These are phyloP conservation scores for Spiromastix sp. DNA, from an alignment of 2,329 filamentous ascomycete species.

Conservation along the genomic window DNA sequence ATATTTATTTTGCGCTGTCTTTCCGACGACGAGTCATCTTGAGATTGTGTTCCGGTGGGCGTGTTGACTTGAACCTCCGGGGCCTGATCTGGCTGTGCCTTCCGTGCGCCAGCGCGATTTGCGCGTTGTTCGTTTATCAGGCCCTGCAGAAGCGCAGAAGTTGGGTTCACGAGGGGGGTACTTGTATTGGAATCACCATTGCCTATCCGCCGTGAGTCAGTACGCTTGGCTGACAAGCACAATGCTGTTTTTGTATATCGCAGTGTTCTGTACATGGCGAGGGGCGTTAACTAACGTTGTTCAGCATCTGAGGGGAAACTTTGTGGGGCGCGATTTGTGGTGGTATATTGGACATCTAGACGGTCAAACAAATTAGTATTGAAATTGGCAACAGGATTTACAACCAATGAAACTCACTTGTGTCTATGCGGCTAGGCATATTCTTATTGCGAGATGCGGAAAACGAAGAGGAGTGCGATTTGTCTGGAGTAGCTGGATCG, in stretches of 20 bases:
- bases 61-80: constrained; percentile 14
- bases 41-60: constrained; percentile 14
- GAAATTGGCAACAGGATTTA: too few relatives aligned
- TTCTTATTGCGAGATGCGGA: too few relatives aligned
- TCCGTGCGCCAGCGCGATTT: constrained; percentile 19
- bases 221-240: constrained; percentile 6
- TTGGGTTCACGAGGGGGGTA: constrained; percentile 27
- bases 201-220: constrained; percentile 12
- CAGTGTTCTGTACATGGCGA: neutral
- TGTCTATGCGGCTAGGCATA: too few relatives aligned
- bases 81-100: constrained; percentile 17
- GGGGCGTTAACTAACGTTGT: constrained; percentile 3
- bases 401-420: too few relatives aligned
- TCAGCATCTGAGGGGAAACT: neutral
- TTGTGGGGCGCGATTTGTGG: too few relatives aligned
- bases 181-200: constrained; percentile 19
- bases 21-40: constrained; percentile 26
- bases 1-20: constrained; percentile 23
- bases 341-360: too few relatives aligned
- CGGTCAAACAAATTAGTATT: too few relatives aligned
- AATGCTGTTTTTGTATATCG: neutral
- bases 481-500: too few relatives aligned
- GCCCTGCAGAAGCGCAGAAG: constrained; percentile 29
- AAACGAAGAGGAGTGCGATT: too few relatives aligned
- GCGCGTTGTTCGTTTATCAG: constrained; percentile 33